phyloP scores from a whole-genome alignment of 306 rosid species.

The Acacia confusa region DNA sequence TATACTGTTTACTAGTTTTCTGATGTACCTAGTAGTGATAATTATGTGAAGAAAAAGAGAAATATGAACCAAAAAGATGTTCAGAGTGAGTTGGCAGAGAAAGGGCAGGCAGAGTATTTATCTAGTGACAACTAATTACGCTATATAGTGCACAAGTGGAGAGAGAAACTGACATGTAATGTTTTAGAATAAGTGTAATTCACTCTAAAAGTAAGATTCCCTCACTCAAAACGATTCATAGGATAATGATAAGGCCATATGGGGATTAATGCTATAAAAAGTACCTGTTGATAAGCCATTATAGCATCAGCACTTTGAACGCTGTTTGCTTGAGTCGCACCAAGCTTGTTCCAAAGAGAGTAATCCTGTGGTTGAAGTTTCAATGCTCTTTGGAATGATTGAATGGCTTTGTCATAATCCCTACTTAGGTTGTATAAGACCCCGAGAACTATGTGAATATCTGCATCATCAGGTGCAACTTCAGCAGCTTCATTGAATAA shows the following conservation, averaged over 20 bases:
- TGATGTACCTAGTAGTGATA: not conserved
- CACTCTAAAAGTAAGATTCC: not conserved
- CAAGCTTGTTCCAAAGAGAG: conserved; percentile 99
- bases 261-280: conserved; percentile 20
- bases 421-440: conserved; percentile 89
- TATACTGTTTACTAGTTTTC: not conserved
- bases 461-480: conserved; percentile 87
- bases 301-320: conserved; percentile 98
- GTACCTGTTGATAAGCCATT: conserved; percentile 94
- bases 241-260: conserved; percentile 15
- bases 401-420: conserved; percentile 91
- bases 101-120: not conserved
- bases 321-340: conserved; percentile 99
- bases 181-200: not conserved
- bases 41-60: not conserved
- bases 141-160: not conserved
- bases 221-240: not conserved
- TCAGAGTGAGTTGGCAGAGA: not conserved
- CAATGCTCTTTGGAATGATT: conserved; percentile 80
- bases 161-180: not conserved
- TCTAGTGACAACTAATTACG: not conserved
- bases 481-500: conserved; percentile 92
- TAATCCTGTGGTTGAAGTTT: conserved; percentile 91
- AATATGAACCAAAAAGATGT: not conserved
- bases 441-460: conserved; percentile 95